Evolutionary conservation across 768 basidiomycete genomes (phyloP), one percentile per base, ranked within the genome.

Genomic region (Tylopilus felleus): DNA sequence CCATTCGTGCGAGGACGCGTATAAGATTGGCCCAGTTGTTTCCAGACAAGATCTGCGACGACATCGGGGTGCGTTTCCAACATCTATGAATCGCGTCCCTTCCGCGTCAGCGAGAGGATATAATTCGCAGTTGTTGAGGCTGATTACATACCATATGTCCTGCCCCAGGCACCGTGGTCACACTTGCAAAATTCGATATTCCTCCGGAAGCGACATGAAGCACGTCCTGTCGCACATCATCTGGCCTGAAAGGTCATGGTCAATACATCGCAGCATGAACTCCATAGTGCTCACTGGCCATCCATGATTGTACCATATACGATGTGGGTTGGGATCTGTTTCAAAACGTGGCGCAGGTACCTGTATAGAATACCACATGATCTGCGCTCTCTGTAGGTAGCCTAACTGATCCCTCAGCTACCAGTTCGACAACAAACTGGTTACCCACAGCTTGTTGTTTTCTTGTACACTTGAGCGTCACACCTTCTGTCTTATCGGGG

Each of bases 61-160:
- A 29, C 29, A 29, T 29, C 29, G 29, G 29, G 29, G 10, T 29
- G 29, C 5, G 14, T 36, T n/a, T 36, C 3, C 17, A 36, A 2
- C 35, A 36, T 36, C 35, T 36, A 29, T 29, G 17, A 31, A 13
- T n/a, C n/a, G 29, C 5, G 29, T 31, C 29, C 29, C 29, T 31
- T 9, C 29, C 10, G 29, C n/a, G 12, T 31, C 29, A 31, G 29
- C 25, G 25, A 27, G 25, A 9, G 10, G 29, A 31, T 9, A 31
- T 9, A 10, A 29, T 29, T 29, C 35, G 17, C 8, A 31, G 29
- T 31, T 31, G 29, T 9, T 7, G 14, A 17, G 17, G 17, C 35
- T 4, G 35, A 36, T 12, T 13, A 31, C 17, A 21, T 27, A 57
- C 51, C 12, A 52, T 23, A 23, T 55, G 59, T 12, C 57, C 53